phyloP scores from a whole-genome alignment of 192 early-diverging fungal genomes.

The Linnemannia elongata region DNA sequence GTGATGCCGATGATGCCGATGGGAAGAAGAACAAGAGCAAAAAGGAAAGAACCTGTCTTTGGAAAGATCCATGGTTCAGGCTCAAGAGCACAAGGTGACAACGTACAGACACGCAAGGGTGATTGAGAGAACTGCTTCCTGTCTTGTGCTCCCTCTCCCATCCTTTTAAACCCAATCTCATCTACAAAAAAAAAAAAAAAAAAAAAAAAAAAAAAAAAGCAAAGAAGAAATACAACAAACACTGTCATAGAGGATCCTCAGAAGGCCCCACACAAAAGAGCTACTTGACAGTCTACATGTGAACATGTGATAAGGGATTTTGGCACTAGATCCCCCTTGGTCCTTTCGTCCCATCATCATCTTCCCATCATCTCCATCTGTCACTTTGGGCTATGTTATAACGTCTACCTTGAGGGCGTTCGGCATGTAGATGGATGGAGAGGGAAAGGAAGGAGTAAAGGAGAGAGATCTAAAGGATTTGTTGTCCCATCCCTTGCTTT shows the following conservation, averaged over 20 bases:
- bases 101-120: not conserved
- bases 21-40: not conserved
- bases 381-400: not conserved
- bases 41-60: not conserved
- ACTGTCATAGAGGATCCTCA: not conserved
- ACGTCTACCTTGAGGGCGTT: not conserved
- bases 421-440: not conserved
- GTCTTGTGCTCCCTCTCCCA: not conserved
- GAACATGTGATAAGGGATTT: not conserved
- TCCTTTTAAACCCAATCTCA: constrained; percentile 1
- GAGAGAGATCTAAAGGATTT: not conserved
- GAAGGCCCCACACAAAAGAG: not conserved
- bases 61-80: not conserved
- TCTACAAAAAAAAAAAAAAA: not conserved
- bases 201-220: not conserved
- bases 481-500: not conserved
- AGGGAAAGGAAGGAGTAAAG: not conserved
- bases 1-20: not conserved
- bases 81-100: not conserved
- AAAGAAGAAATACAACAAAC: constrained; percentile 1
- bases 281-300: not conserved
- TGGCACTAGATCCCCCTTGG: no score
- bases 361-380: not conserved
- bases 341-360: not conserved
- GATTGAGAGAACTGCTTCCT: not conserved